A percentile compares a stretch with the other conserved stretches of the same genome.
Evolutionary conservation across 1,139 yeast genomes (phyloP).

Genomic region (Yamadazyma sp.): DNA sequence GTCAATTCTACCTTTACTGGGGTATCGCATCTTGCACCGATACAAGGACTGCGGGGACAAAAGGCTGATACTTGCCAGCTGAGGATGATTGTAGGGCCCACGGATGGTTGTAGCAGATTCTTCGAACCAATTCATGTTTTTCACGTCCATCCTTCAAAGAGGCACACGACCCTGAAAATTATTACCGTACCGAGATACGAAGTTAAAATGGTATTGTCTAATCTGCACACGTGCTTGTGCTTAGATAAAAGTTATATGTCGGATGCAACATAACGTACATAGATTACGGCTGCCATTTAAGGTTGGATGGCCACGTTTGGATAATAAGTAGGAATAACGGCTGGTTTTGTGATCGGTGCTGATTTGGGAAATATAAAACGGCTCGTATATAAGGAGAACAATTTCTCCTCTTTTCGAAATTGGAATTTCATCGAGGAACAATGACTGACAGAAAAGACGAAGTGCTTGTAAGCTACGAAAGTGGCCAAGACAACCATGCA

Average conservation of each 20-base stretch:
- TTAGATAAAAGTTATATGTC: not conserved
- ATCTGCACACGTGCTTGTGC: not conserved
- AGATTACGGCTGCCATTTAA: not conserved
- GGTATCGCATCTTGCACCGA: too few species aligned
- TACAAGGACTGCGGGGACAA: too few species aligned
- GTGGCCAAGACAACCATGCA: not conserved
- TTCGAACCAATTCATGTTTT: too few species aligned
- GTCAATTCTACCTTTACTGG: too few species aligned
- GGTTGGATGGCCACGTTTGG: slow-evolving; percentile 1
- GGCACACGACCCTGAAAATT: not conserved
- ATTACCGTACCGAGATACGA: not conserved
- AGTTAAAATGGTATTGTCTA: too few species aligned
- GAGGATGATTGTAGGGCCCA: too few species aligned
- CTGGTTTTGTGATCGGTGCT: not conserved
- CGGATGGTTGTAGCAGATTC: too few species aligned
- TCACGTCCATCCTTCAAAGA: too few species aligned
- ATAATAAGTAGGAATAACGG: not conserved
- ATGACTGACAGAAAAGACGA: not conserved
- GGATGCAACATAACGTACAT: too few species aligned
- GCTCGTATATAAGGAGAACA: not conserved
- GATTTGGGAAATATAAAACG: not conserved
- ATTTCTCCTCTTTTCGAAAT: not conserved
- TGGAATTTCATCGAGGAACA: too few species aligned
- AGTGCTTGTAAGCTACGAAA: not conserved
- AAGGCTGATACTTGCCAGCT: too few species aligned